Conservation (phyloP, 2,329 filamentous ascomycete genomes). For the Aspergillus intermedius region DNA sequence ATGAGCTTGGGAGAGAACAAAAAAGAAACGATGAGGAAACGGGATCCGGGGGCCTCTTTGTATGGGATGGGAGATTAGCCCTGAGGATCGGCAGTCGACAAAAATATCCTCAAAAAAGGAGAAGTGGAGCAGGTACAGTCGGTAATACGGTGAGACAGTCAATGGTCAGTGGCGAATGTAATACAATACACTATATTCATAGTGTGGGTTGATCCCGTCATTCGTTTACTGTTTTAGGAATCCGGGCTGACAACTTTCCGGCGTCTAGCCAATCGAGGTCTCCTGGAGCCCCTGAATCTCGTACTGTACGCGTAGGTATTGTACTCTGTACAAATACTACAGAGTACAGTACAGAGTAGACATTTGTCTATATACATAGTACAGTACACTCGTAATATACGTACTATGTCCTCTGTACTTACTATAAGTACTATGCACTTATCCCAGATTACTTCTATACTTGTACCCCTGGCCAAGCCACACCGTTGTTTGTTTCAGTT, state of each 20-base stretch:
- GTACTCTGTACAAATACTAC: too few relatives aligned
- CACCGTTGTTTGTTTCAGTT: background rate
- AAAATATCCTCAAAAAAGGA: background rate
- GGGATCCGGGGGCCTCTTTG: slow-evolving; percentile 26
- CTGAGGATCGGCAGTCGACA: slow-evolving; percentile 18
- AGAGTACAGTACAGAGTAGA: too few relatives aligned
- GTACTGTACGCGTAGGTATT: too few relatives aligned
- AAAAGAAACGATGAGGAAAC: slow-evolving; percentile 20
- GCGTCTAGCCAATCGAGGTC: too few relatives aligned
- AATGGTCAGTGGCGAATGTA: background rate
- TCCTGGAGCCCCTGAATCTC: too few relatives aligned
- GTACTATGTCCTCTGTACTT: too few relatives aligned
- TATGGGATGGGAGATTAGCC: slow-evolving; percentile 35
- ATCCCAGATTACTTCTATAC: too few relatives aligned
- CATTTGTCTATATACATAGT: too few relatives aligned
- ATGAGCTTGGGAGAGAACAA: slow-evolving; percentile 23
- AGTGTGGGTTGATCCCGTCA: slow-evolving; percentile 10
- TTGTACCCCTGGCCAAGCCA: background rate
- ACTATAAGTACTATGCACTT: too few relatives aligned
- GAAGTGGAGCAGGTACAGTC: background rate
- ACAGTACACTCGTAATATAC: too few relatives aligned
- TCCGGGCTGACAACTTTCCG: background rate
- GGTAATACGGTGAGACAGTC: background rate
- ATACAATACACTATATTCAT: background rate
- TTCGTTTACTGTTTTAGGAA: slow-evolving; percentile 9